Evolutionary conservation across 768 basidiomycete genomes (phyloP).

Genomic region (Leccinum subgranulosum): DNA sequence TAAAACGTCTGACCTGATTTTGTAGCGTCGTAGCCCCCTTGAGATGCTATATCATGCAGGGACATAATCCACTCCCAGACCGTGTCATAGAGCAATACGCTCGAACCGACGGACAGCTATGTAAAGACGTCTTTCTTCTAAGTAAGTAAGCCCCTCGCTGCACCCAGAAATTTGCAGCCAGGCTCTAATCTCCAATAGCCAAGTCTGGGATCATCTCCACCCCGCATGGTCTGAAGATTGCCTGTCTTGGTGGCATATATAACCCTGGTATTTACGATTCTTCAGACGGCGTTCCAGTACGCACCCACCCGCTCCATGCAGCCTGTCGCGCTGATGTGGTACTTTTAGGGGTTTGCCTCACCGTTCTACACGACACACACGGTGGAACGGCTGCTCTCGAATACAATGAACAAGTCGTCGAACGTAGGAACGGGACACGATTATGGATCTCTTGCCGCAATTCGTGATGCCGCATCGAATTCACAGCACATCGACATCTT

Average conservation of each 20-base stretch:
- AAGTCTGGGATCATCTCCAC: conserved; percentile 83
- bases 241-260: conserved; percentile 78
- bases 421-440: conserved; percentile 43
- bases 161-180: neutral
- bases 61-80: conserved; percentile 70
- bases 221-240: conserved; percentile 77
- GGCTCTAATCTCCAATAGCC: conserved; percentile 40
- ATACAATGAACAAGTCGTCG: conserved; percentile 53
- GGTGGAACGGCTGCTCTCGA: conserved; percentile 67
- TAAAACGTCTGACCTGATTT: conserved; percentile 8
- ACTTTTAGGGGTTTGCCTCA: conserved; percentile 64
- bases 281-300: conserved; percentile 62
- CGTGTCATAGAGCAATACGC: conserved; percentile 72
- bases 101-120: conserved; percentile 74
- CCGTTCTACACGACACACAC: conserved; percentile 73
- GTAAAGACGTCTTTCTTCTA: conserved; percentile 79
- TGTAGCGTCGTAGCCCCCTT: conserved; percentile 60
- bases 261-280: conserved; percentile 56
- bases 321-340: conserved; percentile 1
- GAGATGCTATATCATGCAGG: conserved; percentile 92
- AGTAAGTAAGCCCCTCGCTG: conserved; percentile 65
- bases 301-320: conserved; percentile 21
- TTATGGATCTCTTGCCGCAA: conserved; percentile 64
- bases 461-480: conserved; percentile 56
- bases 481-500: conserved; percentile 77